Base-by-base conservation (phyloP, 106 monocot genomes). In the Acanthochlamys bracteata region DNA sequence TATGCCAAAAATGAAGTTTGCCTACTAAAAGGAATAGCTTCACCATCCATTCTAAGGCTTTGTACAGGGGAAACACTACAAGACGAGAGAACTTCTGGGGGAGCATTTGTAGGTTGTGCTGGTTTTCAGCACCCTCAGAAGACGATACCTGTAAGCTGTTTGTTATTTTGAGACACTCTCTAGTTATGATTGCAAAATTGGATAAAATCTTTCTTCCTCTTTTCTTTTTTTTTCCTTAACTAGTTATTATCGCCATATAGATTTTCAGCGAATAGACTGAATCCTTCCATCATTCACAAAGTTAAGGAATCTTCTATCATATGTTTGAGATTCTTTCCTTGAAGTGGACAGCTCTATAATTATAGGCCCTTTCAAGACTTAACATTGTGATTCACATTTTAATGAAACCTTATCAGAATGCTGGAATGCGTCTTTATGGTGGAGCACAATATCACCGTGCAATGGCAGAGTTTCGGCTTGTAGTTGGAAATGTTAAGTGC, bases 391-490 rank as follows among this genome's bases (percentile, higher is more conserved):
- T 57, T 57, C 16, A 54, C 10, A 26, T 11, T 20, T 43, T 8
- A 8, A 7, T 43, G 43, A 43, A 43, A 43, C 7, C 13, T 43
- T 43, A 43, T 66, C 57, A 93, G 93, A 93, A 93, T 83, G 82
- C 85, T 59, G 93, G 93, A 21, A 93, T 93, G 93, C 93, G 93
- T 63, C 88, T 93, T 65, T 93, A 93, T 82, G 93, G 93, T 45
- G 93, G 93, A 41, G 93, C 93, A 57, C 93, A 93, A 68, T 93
- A 93, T 75, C 88, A 93, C 42, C 88, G 93, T 62, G 93, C 88
- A 60, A 93, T 93, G 93, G 93, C 93, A 70, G 93, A 93, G 73
- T 93, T 93, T 26, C 88, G 93, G 55, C 73, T 93, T 45, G 73
- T 85, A 43, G 79, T 93, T 73, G 93, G 93, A 55, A 73, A 80